A percentile compares a stretch with the other conserved stretches of the same genome.
These are phyloP conservation scores for Mycocentrospora acerina DNA, from an alignment of 2,329 filamentous ascomycete species.

Conservation along the genomic window DNA sequence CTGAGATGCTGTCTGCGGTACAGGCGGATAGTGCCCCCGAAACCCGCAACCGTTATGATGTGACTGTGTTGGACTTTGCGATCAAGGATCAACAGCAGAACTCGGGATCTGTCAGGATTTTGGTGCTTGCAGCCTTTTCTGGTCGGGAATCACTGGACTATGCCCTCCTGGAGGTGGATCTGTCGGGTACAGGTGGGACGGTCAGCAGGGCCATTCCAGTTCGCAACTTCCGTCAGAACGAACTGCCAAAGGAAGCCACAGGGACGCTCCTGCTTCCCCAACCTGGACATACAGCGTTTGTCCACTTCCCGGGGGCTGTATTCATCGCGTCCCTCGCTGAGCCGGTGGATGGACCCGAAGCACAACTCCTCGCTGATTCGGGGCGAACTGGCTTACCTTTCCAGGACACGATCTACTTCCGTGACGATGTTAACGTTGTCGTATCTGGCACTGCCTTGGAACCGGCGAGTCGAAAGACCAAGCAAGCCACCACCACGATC, in stretches of 20 bases:
- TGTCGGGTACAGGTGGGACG: slow-evolving; percentile 56
- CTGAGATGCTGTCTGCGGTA: slow-evolving; percentile 64
- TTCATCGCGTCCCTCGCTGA: slow-evolving; percentile 73
- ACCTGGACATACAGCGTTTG: slow-evolving; percentile 76
- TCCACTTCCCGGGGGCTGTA: slow-evolving; percentile 77
- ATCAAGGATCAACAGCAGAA: slow-evolving; percentile 55
- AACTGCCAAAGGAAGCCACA: slow-evolving; percentile 32
- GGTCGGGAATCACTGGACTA: slow-evolving; percentile 56
- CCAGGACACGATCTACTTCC: slow-evolving; percentile 84
- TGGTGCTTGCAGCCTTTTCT: slow-evolving; percentile 37
- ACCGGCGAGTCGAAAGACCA: slow-evolving; percentile 41
- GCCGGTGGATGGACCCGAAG: slow-evolving; percentile 69
- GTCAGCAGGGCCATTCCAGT: slow-evolving; percentile 69
- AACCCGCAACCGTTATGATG: slow-evolving; percentile 55
- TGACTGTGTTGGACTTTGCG: slow-evolving; percentile 79
- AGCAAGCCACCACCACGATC: slow-evolving; percentile 48
- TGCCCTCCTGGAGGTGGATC: slow-evolving; percentile 69
- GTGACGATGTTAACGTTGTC: slow-evolving; percentile 52
- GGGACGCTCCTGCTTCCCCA: slow-evolving; percentile 71
- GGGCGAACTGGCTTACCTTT: slow-evolving; percentile 57
- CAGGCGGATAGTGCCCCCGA: slow-evolving; percentile 54
- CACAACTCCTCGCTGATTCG: slow-evolving; percentile 63
- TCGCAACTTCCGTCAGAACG: slow-evolving; percentile 53
- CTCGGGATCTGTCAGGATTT: slow-evolving; percentile 19
- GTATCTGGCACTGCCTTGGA: slow-evolving; percentile 55